Conservation (phyloP, 73 alveolate genomes). For the Effrenium voratum region DNA sequence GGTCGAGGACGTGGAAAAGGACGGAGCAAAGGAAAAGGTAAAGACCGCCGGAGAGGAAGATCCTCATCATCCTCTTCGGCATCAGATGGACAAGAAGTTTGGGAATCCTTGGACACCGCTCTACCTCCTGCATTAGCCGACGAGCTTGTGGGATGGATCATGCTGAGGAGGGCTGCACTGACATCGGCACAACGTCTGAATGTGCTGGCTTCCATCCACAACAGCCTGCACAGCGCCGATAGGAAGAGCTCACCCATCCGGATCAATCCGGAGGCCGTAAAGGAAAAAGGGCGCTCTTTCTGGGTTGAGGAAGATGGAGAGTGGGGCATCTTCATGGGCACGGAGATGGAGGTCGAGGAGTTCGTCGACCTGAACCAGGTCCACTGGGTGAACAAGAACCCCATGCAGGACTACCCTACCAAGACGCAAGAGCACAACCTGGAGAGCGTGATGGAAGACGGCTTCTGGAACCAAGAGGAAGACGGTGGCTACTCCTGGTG, state of each 20-base stretch:
- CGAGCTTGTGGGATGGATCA: no score
- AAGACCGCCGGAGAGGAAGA: no score
- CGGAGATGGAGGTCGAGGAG: background rate
- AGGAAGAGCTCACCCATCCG: background rate
- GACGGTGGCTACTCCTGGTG: background rate
- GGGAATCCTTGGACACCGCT: no score
- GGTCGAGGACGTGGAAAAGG: no score
- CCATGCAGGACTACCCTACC: no score
- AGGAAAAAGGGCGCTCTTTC: background rate
- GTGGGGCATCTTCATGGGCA: background rate
- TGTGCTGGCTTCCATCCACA: background rate
- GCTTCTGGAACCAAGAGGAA: background rate
- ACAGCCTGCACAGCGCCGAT: background rate
- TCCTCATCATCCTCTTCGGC: no score
- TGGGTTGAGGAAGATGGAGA: background rate
- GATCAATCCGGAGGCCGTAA: background rate
- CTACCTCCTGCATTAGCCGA: no score
- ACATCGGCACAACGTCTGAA: background rate
- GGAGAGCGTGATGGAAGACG: no score
- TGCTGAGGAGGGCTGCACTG: no score
- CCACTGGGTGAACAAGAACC: background rate
- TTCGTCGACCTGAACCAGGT: background rate
- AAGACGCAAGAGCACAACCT: no score
- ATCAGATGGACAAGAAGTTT: no score
- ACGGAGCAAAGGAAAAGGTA: no score